Evolutionary conservation across 2,329 filamentous ascomycete genomes (phyloP), one percentile per base, ranked within the genome.

Genomic region (Cercospora nicotianae): DNA sequence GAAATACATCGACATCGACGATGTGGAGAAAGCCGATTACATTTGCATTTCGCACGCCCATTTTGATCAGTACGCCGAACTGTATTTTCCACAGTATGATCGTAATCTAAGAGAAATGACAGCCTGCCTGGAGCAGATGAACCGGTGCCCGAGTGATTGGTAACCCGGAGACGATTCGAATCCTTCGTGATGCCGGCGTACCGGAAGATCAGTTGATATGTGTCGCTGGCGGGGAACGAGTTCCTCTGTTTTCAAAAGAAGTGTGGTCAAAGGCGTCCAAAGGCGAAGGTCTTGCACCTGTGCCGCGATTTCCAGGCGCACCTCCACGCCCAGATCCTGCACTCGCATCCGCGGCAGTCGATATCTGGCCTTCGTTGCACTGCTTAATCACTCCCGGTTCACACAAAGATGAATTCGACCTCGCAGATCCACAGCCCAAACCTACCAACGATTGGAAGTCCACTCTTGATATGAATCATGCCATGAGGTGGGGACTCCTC

Each of bases 41-140:
- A 60, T 68, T 33, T 68, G 65, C 63, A 68, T 68, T 26, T 68
- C 66, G 2, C 63, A 68, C n/a, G 66, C 66, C 9, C 63, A 69
- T 18, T 69, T 67, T 20, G 65, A 67, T 26, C 65, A 66, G 63
- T 66, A 64, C 18, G 31, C 8, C 18, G 1, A 9, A 6, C 9
- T 23, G 8, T 48, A 12, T 18, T 6, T 23, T 9, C 10, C 1
- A 48, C 10, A 18, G 9, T 2, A 5, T 48, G 9, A n/a, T 42
- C 5, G 5, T 3, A 18, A 48, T 23, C 45, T 48, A 9, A 48
- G n/a, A 48, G 10, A 48, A 9, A 48, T n/a, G 20, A 23, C 23
- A 60, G 57, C 12, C 57, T 60, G 10, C 57, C 57, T 10, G 31
- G 57, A 31, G 57, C 57, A 26, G 57, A 60, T 18, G 31, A 2